Conservation (phyloP, 257 asterid genomes). For the Solanum arcanum region DNA sequence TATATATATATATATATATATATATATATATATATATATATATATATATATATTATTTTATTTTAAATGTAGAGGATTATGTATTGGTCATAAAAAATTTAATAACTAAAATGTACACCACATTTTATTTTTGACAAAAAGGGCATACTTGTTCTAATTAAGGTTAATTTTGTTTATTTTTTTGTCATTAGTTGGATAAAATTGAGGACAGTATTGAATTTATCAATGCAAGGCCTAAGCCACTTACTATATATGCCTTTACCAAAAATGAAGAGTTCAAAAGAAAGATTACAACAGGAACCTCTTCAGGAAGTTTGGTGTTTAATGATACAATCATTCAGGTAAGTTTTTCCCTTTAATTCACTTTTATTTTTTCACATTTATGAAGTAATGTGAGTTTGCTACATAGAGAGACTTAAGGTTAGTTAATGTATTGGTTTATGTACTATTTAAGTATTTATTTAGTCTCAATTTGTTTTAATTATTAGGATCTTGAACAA, state of each 20-base stretch:
- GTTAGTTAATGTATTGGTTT: neutral
- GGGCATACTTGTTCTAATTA: neutral
- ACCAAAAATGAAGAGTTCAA: constrained; percentile 35
- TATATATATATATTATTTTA: no score
- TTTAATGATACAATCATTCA: constrained; percentile 75
- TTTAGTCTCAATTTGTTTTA: neutral
- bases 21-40: no score
- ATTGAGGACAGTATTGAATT: constrained; percentile 64
- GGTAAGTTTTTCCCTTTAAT: constrained; percentile 18
- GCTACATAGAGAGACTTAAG: neutral
- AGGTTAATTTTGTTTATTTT: neutral
- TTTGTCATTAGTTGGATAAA: constrained; percentile 51
- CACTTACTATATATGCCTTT: constrained; percentile 63
- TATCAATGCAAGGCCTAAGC: constrained; percentile 45
- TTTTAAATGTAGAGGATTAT: no score
- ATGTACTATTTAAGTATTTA: no score
- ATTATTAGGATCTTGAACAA: neutral
- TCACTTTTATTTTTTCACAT: neutral
- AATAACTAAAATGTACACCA: no score
- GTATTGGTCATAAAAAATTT: no score
- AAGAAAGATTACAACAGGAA: constrained; percentile 25
- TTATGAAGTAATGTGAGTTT: neutral
- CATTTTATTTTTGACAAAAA: no score
- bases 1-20: no score
- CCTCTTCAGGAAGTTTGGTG: constrained; percentile 61